phyloP scores from a whole-genome alignment of 768 basidiomycete genomes.

The Rubroboletus pulcherrimus region DNA sequence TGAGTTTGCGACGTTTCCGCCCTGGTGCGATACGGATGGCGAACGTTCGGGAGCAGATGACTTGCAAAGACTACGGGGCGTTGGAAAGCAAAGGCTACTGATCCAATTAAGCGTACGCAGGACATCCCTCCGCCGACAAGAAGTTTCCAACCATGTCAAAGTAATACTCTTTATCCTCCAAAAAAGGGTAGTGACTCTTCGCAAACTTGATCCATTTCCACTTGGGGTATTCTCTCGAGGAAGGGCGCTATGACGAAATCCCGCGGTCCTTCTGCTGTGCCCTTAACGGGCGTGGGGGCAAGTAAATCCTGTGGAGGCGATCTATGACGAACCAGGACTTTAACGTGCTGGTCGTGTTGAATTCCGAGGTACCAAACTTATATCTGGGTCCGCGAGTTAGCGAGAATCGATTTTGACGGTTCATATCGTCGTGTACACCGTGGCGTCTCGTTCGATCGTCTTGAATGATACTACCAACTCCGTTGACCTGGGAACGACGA shows the following conservation, averaged over 20 bases:
- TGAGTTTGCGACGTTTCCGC: background rate
- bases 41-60: background rate
- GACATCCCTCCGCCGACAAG: background rate
- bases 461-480: constrained; percentile 25
- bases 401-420: background rate
- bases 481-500: constrained; percentile 30
- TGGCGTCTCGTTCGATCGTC: constrained; percentile 26
- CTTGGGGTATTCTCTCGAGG: constrained; percentile 27
- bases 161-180: constrained; percentile 21
- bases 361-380: constrained; percentile 26
- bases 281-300: constrained; percentile 36
- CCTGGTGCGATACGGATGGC: background rate
- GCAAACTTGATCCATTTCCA: constrained; percentile 33
- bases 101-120: background rate
- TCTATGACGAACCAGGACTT: constrained; percentile 45
- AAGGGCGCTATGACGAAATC: constrained; percentile 33
- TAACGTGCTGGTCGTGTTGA: constrained; percentile 36
- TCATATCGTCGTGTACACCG: constrained; percentile 34
- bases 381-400: background rate
- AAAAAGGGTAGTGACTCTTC: constrained; percentile 20
- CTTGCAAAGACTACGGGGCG: background rate
- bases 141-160: constrained; percentile 15
- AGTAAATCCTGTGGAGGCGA: constrained; percentile 35
- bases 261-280: constrained; percentile 33
- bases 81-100: background rate